Evolutionary conservation across 108 stramenopile species (phyloP).

Genomic region (Conticribra weissflogii): DNA sequence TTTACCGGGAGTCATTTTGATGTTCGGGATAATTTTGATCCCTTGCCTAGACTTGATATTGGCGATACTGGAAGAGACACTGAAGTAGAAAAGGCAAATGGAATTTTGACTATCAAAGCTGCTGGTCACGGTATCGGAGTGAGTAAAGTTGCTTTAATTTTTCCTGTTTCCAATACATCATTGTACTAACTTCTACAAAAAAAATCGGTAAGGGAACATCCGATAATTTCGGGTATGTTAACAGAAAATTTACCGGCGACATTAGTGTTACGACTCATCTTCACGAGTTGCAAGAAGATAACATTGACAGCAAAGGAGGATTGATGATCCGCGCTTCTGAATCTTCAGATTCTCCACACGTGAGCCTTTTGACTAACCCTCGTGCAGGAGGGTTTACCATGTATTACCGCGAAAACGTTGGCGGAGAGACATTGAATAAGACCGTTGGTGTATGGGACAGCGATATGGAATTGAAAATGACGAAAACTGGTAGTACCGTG

Average conservation of each 20-base stretch:
- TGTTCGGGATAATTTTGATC: too few species aligned
- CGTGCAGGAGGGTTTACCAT: slow-evolving; percentile 22
- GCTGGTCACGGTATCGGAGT: slow-evolving; percentile 24
- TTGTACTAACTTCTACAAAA: not conserved
- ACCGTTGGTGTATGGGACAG: slow-evolving; percentile 28
- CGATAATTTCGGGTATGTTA: slow-evolving; percentile 25
- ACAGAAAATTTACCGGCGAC: slow-evolving; percentile 21
- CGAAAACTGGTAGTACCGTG: slow-evolving; percentile 15
- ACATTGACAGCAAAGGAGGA: slow-evolving; percentile 24
- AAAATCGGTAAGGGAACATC: slow-evolving; percentile 14
- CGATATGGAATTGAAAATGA: slow-evolving; percentile 19
- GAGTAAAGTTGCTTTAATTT: not conserved
- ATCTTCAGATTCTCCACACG: slow-evolving; percentile 12
- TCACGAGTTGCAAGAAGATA: slow-evolving; percentile 3
- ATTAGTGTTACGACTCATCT: slow-evolving; percentile 20
- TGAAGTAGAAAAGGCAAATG: slow-evolving; percentile 1
- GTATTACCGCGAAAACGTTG: slow-evolving; percentile 8
- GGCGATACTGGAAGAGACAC: slow-evolving; percentile 13
- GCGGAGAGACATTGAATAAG: slow-evolving; percentile 13
- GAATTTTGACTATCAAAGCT: slow-evolving; percentile 14
- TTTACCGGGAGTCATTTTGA: too few species aligned
- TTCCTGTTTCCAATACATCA: not conserved
- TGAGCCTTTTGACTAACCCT: slow-evolving; percentile 11
- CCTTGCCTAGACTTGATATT: too few species aligned
- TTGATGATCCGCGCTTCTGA: slow-evolving; percentile 27